Percentiles rank a stretch among this genome's conserved stretches.
Conservation (phyloP, 106 monocot species). For the Triglochin maritima region DNA sequence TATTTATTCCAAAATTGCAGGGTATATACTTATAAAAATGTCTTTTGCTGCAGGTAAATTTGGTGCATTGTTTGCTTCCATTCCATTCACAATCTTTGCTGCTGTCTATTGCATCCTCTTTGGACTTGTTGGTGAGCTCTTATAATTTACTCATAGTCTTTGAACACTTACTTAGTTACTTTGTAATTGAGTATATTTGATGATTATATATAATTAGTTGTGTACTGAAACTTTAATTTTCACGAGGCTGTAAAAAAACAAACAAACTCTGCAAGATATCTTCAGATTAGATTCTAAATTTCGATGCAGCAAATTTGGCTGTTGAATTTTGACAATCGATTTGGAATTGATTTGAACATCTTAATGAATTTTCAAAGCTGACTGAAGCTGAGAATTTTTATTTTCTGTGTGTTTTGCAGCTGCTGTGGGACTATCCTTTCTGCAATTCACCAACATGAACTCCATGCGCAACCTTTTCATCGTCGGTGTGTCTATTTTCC, state of each 20-base stretch:
- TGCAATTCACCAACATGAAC: conserved; percentile 99
- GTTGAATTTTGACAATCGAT: too few species aligned
- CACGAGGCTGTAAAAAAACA: not conserved
- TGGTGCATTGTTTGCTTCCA: conserved; percentile 95
- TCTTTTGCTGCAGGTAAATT: conserved; percentile 55
- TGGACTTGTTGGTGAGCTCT: conserved; percentile 68
- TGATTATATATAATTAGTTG: not conserved
- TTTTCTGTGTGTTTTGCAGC: conserved; percentile 23
- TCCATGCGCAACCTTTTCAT: conserved; percentile 99
- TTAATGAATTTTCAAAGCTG: not conserved
- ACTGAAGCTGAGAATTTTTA: not conserved
- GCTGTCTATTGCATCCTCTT: conserved; percentile 84
- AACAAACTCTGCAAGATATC: conserved; percentile 1
- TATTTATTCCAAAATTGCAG: not conserved
- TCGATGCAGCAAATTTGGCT: not conserved
- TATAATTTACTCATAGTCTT: not conserved
- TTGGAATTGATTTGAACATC: not conserved
- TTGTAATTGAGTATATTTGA: not conserved
- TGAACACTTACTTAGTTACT: not conserved
- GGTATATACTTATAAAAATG: not conserved
- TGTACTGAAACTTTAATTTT: too few species aligned
- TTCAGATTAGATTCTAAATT: not conserved
- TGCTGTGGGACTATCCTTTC: conserved; percentile 88
- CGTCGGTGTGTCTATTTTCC: conserved; percentile 70
- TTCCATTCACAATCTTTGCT: conserved; percentile 89